phyloP scores from a whole-genome alignment of 2,329 filamentous ascomycete genomes.

The Aspergillus niger region DNA sequence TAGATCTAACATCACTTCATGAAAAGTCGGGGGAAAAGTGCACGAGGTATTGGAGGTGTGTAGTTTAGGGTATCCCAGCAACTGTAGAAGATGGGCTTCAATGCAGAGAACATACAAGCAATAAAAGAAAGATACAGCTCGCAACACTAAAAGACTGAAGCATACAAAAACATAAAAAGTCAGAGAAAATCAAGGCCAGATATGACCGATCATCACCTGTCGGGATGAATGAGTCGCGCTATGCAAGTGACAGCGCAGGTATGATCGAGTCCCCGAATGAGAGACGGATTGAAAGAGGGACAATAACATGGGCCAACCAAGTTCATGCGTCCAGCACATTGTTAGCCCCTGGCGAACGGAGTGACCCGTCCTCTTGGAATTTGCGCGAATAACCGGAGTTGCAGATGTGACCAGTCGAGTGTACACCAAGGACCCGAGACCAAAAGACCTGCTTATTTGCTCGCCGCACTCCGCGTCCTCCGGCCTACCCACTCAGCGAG shows the following conservation, averaged over 20 bases:
- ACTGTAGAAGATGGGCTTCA: conserved; percentile 13
- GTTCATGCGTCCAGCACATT: conserved; percentile 27
- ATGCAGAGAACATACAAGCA: conserved; percentile 20
- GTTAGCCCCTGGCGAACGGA: conserved; percentile 17
- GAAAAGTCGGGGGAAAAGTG: conserved; percentile 6
- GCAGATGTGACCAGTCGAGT: conserved; percentile 1
- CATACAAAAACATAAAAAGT: conserved; percentile 16
- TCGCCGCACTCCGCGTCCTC: conserved; percentile 34
- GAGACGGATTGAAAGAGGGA: conserved; percentile 15
- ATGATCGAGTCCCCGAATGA: conserved; percentile 11
- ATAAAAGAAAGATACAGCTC: conserved; percentile 11
- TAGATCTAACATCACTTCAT: conserved; percentile 14
- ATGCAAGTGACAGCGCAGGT: not conserved
- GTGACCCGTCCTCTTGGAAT: not conserved
- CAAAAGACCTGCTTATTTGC: conserved; percentile 17
- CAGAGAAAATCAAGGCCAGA: conserved; percentile 3
- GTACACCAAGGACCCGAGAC: not conserved
- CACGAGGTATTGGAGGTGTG: conserved; percentile 15
- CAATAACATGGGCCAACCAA: conserved; percentile 5
- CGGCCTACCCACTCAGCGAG: conserved; percentile 73
- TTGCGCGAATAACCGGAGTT: not conserved
- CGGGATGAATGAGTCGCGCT: too few relatives aligned
- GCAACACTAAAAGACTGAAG: conserved; percentile 11
- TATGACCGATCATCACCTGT: not conserved
- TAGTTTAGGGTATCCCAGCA: conserved; percentile 35